Conservation (phyloP, 1,139 yeast genomes). For the Saccharomycopsis phalli region DNA sequence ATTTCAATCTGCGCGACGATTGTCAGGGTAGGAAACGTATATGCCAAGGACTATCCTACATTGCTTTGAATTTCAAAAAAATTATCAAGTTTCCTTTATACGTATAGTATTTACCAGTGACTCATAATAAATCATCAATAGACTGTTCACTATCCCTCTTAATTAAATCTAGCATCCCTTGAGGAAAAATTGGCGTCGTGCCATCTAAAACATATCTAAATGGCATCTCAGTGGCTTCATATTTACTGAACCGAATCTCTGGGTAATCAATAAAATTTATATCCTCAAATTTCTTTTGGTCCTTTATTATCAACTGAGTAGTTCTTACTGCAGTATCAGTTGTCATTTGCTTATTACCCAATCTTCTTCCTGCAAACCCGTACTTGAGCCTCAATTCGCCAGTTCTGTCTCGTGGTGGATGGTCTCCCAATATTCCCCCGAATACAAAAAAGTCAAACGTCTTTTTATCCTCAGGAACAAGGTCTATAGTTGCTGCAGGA, state of each 20-base stretch:
- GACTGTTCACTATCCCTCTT: conserved; percentile 75
- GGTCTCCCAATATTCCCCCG: conserved; percentile 95
- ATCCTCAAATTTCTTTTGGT: conserved; percentile 48
- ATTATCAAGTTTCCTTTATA: too few relatives aligned
- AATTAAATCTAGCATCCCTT: conserved; percentile 83
- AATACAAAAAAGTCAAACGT: conserved; percentile 81
- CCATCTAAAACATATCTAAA: conserved; percentile 73
- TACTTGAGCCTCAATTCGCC: conserved; percentile 73
- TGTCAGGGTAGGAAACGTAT: too few relatives aligned
- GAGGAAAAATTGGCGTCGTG: conserved; percentile 72
- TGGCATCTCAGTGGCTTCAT: conserved; percentile 97
- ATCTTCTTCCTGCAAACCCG: conserved; percentile 75
- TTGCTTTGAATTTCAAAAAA: too few relatives aligned
- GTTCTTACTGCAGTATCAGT: conserved; percentile 96
- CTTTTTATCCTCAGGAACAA: conserved; percentile 57
- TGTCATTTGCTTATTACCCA: conserved; percentile 89
- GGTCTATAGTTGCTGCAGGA: conserved; percentile 72
- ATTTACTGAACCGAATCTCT: conserved; percentile 76
- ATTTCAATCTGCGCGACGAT: too few relatives aligned
- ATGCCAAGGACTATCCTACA: not conserved
- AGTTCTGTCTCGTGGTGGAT: conserved; percentile 94
- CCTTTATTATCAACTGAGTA: conserved; percentile 65
- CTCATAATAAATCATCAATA: conserved; percentile 35
- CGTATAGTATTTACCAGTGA: too few relatives aligned
- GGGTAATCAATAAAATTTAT: conserved; percentile 88